These are phyloP conservation scores for Eucalyptus virginea DNA, from an alignment of 345 rosid genomes.

Conservation along the genomic window DNA sequence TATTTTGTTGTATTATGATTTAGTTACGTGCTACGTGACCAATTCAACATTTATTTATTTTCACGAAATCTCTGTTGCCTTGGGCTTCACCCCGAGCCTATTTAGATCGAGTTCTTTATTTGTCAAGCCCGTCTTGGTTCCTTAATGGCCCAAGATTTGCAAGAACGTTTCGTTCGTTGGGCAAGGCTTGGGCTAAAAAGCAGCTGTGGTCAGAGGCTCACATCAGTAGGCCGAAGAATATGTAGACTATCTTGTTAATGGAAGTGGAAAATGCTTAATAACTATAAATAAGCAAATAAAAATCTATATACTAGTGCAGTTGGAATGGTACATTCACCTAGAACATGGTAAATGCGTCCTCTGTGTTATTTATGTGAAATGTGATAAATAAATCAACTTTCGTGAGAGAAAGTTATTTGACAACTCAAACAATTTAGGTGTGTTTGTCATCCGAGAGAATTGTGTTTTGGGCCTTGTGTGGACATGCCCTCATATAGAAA, in stretches of 20 bases:
- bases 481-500: background rate
- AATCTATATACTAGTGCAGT: background rate
- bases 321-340: background rate
- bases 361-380: background rate
- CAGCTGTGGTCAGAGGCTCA: background rate
- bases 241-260: background rate
- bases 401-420: background rate
- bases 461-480: background rate
- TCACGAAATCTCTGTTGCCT: background rate
- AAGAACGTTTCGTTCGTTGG: background rate
- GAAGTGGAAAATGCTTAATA: background rate
- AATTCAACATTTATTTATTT: background rate
- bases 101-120: background rate
- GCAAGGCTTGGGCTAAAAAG: background rate
- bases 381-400: background rate
- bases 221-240: background rate
- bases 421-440: background rate
- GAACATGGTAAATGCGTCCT: background rate
- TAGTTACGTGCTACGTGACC: background rate
- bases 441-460: background rate
- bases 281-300: background rate
- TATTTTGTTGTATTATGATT: background rate
- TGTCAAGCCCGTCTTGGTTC: background rate
- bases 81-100: background rate
- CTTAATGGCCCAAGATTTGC: background rate